A percentile compares a stretch with the other conserved stretches of the same genome.
These are phyloP conservation scores for Cordyceps farinosa DNA, from an alignment of 2,329 filamentous ascomycete species.

Conservation along the genomic window DNA sequence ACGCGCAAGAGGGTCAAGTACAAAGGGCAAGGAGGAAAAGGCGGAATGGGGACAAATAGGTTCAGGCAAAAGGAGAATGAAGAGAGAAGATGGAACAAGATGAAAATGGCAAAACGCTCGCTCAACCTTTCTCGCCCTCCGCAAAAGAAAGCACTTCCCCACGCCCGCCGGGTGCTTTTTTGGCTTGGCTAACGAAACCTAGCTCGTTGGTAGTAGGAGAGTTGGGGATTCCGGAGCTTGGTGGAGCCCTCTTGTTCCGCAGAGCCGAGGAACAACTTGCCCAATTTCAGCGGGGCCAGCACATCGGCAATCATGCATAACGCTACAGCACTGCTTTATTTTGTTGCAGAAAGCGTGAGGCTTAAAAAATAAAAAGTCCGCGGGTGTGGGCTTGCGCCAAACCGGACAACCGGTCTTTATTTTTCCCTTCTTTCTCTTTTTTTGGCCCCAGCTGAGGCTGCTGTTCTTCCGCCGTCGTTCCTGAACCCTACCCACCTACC, in stretches of 20 bases:
- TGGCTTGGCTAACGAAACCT: no score
- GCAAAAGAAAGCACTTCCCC: not conserved
- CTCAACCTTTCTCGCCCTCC: not conserved
- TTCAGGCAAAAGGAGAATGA: not conserved
- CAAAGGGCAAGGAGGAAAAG: no score
- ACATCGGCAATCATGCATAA: not conserved
- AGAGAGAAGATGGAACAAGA: not conserved
- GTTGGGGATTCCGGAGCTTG: not conserved
- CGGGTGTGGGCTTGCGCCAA: no score
- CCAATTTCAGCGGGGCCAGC: not conserved
- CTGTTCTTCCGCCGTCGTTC: not conserved
- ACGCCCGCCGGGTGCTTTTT: not conserved
- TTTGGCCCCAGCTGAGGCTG: no score
- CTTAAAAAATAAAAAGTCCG: no score
- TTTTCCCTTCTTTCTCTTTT: no score
- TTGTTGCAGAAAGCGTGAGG: no score
- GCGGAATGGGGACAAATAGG: no score
- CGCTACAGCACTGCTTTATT: no score
- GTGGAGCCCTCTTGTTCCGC: not conserved
- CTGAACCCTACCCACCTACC: not conserved
- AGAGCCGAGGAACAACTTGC: not conserved
- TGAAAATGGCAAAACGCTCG: not conserved
- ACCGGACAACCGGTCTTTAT: no score
- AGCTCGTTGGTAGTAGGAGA: not conserved
- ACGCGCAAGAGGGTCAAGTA: no score